These are phyloP conservation scores for Nissolia schottii DNA, from an alignment of 306 rosid genomes.

Conservation along the genomic window DNA sequence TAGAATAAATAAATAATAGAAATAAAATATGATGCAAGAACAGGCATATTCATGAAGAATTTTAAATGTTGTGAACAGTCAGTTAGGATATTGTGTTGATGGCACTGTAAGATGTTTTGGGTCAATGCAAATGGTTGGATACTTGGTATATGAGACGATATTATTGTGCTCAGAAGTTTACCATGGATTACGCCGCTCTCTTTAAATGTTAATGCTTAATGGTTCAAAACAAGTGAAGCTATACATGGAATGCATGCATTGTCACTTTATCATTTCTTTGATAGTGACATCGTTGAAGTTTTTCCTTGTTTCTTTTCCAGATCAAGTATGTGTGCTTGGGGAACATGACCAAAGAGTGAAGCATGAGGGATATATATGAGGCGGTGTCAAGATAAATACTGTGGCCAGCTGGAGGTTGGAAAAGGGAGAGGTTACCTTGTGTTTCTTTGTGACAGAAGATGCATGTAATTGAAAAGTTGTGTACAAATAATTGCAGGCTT, in stretches of 20 bases:
- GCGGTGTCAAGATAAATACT: slow-evolving; percentile 3
- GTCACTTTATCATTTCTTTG: not conserved
- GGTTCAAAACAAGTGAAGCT: not conserved
- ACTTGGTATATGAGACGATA: not conserved
- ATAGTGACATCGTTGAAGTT: not conserved
- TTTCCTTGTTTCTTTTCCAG: slow-evolving; percentile 35
- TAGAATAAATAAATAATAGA: not conserved
- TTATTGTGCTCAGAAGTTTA: not conserved
- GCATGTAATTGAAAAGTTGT: not conserved
- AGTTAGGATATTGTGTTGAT: not conserved
- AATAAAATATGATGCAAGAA: not conserved
- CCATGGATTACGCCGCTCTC: not conserved
- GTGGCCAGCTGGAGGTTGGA: not conserved
- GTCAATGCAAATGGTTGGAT: not conserved
- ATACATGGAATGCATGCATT: not conserved
- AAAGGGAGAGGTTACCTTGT: slow-evolving; percentile 15
- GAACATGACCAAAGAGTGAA: slow-evolving; percentile 64
- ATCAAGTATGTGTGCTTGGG: slow-evolving; percentile 89
- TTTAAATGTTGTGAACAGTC: not conserved
- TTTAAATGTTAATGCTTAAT: not conserved
- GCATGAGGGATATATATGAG: slow-evolving; percentile 14
- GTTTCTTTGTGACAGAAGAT: not conserved
- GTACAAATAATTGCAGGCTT: slow-evolving; percentile 20
- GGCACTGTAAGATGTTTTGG: not conserved
- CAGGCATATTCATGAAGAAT: not conserved